phyloP scores from a whole-genome alignment of 2,329 filamentous ascomycete genomes.

The Xylaria sp. region DNA sequence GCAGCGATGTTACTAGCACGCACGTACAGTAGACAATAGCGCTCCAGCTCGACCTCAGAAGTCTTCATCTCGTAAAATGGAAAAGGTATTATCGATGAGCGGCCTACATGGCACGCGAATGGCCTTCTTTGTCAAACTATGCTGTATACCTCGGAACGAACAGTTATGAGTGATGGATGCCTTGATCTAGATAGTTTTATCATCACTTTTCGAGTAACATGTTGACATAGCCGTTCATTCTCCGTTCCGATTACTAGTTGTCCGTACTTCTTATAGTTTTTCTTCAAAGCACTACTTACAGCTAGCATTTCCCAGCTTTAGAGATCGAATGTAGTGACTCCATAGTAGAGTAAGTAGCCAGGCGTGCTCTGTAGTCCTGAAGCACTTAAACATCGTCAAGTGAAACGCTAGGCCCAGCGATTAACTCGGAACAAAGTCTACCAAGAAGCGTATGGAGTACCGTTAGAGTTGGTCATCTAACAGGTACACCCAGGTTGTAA shows the following conservation, averaged over 20 bases:
- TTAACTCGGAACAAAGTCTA: neutral
- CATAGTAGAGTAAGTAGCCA: neutral
- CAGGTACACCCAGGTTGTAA: too few relatives aligned
- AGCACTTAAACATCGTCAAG: neutral
- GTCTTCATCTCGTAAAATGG: neutral
- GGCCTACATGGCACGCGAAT: too few relatives aligned
- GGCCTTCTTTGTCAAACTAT: neutral
- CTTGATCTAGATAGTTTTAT: neutral
- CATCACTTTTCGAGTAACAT: neutral
- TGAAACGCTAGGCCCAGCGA: neutral
- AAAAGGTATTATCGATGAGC: neutral
- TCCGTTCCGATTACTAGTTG: neutral
- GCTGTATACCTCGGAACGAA: neutral
- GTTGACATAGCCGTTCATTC: neutral
- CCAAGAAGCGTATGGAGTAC: neutral
- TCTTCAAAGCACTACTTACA: neutral
- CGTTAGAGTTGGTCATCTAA: neutral
- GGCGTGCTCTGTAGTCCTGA: neutral
- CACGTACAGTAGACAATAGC: neutral
- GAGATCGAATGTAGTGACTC: neutral
- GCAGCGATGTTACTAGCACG: neutral
- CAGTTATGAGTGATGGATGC: neutral
- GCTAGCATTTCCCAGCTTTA: neutral
- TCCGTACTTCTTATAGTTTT: neutral
- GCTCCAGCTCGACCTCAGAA: neutral